These are phyloP conservation scores for Rosellinia necatrix DNA, from an alignment of 2,329 filamentous ascomycete species.

Conservation along the genomic window DNA sequence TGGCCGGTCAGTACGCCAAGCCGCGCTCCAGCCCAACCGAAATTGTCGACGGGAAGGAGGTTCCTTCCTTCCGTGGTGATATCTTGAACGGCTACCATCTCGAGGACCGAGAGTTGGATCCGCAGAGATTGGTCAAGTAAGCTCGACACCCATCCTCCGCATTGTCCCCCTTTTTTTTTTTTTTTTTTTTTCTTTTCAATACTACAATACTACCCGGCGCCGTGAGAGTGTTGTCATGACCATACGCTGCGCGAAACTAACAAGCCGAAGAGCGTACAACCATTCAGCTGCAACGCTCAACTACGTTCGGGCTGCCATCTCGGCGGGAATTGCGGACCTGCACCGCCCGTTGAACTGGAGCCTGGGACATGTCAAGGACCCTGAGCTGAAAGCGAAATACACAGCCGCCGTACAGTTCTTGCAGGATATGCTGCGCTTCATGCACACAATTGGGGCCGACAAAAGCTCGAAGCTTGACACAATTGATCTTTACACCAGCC, in stretches of 20 bases:
- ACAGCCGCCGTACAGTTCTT: constrained; percentile 82
- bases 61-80: constrained; percentile 91
- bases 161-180: no score
- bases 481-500: constrained; percentile 92
- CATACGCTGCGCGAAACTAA: no score
- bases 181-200: not conserved
- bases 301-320: constrained; percentile 82
- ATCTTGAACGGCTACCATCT: constrained; percentile 88
- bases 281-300: constrained; percentile 94
- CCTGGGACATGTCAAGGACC: constrained; percentile 86
- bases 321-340: constrained; percentile 89
- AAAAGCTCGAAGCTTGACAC: constrained; percentile 83
- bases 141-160: constrained; percentile 33
- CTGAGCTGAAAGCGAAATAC: constrained; percentile 84
- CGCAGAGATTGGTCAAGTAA: constrained; percentile 75
- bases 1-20: constrained; percentile 98
- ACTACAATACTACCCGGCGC: not conserved
- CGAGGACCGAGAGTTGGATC: constrained; percentile 79
- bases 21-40: constrained; percentile 89
- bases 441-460: constrained; percentile 90
- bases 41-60: constrained; percentile 75
- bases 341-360: constrained; percentile 95
- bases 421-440: constrained; percentile 89
- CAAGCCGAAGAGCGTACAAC: constrained; percentile 76
- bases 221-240: not conserved